Evolutionary conservation across 1,284 basidiomycete genomes (phyloP).

Genomic region (Cerioporus squamosus): DNA sequence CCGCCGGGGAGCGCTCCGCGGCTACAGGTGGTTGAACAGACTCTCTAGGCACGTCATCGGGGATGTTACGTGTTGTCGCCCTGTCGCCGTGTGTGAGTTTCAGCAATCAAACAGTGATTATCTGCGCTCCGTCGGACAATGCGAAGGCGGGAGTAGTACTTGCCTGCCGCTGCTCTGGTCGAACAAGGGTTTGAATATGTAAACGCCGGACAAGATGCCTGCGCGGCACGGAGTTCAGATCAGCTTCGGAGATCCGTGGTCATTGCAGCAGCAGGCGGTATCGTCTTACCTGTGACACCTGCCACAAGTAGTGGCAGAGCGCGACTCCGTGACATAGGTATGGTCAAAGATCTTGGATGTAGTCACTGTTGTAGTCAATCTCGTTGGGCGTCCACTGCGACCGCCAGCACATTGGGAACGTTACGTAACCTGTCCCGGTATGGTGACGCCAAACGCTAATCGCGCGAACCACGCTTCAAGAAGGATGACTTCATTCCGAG

Average conservation of each 20-base stretch:
- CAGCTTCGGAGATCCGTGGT: slow-evolving; percentile 7
- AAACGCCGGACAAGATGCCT: slow-evolving; percentile 67
- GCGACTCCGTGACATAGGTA: slow-evolving; percentile 27
- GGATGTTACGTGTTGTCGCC: not conserved
- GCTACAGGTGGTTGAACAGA: not conserved
- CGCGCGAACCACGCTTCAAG: not conserved
- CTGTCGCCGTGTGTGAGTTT: slow-evolving; percentile 2
- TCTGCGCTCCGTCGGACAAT: no score
- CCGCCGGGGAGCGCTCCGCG: slow-evolving; percentile 2
- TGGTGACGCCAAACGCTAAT: not conserved
- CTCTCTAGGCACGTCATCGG: not conserved
- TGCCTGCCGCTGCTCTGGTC: slow-evolving; percentile 20
- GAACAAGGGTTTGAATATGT: slow-evolving; percentile 53
- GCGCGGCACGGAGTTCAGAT: slow-evolving; percentile 1
- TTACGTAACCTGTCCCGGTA: slow-evolving; percentile 13
- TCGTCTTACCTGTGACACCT: slow-evolving; percentile 34
- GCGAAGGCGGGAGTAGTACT: not conserved
- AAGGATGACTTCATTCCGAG: not conserved
- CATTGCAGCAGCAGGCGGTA: slow-evolving; percentile 2
- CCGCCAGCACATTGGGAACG: not conserved
- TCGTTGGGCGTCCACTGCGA: not conserved
- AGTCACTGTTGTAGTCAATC: slow-evolving; percentile 7
- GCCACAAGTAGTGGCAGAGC: slow-evolving; percentile 35
- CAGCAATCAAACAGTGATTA: not conserved
- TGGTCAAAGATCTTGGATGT: slow-evolving; percentile 13